phyloP scores from a whole-genome alignment of 1,139 yeast species.

The Magnusiomyces paraingens region DNA sequence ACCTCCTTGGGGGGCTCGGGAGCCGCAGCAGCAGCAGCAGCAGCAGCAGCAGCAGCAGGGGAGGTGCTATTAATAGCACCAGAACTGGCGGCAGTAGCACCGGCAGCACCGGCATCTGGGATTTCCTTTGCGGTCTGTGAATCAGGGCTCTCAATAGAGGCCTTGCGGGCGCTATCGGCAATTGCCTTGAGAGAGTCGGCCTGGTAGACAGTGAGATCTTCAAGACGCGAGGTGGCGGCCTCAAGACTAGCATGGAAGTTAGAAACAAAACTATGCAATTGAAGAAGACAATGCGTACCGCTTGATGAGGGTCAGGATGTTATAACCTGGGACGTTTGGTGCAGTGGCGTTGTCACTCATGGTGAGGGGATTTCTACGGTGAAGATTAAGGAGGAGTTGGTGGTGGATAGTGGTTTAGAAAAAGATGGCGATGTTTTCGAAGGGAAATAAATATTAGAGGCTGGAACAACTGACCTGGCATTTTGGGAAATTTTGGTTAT shows the following conservation, averaged over 20 bases:
- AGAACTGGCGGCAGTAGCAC: constrained; percentile 15
- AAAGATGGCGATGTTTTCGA: constrained; percentile 11
- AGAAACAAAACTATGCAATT: neutral
- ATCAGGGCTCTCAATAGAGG: neutral
- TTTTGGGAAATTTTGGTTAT: neutral
- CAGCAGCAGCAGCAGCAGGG: constrained; percentile 13
- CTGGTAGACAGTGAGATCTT: constrained; percentile 78
- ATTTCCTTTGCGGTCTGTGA: constrained; percentile 10
- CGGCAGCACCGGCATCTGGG: constrained; percentile 22
- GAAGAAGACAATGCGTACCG: constrained; percentile 33
- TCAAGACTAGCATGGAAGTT: constrained; percentile 47
- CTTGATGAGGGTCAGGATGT: constrained; percentile 72
- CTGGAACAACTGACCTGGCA: constrained; percentile 4
- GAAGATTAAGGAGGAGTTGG: constrained; percentile 2
- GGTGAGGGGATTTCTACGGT: constrained; percentile 8
- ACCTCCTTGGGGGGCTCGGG: constrained; percentile 17
- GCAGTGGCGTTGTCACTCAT: constrained; percentile 47
- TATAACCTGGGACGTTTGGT: constrained; percentile 64
- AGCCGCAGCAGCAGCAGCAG: constrained; percentile 20
- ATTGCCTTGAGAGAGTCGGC: constrained; percentile 39
- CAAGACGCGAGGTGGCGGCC: constrained; percentile 89
- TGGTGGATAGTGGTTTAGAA: too few species aligned
- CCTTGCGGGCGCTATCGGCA: constrained; percentile 7
- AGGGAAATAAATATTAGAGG: constrained; percentile 1
- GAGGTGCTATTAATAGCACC: constrained; percentile 18